phyloP scores from a whole-genome alignment of 2,329 filamentous ascomycete species.

The Epichloe brachyelytri region DNA sequence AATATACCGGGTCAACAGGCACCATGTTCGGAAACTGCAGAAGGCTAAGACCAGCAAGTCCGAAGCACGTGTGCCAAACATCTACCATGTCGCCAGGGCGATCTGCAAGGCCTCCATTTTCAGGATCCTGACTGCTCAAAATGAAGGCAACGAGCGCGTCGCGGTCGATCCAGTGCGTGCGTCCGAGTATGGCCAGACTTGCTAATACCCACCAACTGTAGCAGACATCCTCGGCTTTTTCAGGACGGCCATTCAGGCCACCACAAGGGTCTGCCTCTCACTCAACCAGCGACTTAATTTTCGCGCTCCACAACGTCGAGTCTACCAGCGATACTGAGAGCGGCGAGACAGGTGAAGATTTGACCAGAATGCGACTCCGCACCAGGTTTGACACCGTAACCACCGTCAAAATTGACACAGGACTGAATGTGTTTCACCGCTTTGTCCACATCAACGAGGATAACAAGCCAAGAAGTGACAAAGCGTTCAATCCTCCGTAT shows the following conservation, averaged over 20 bases:
- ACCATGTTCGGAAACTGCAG: slow-evolving; percentile 64
- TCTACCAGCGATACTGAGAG: slow-evolving; percentile 69
- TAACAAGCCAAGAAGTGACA: slow-evolving; percentile 69
- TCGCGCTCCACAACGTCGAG: slow-evolving; percentile 75
- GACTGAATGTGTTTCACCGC: slow-evolving; percentile 67
- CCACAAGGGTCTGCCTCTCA: slow-evolving; percentile 79
- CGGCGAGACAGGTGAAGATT: slow-evolving; percentile 86
- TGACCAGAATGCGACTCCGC: slow-evolving; percentile 93
- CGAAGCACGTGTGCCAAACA: slow-evolving; percentile 91
- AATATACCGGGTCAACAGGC: slow-evolving; percentile 80
- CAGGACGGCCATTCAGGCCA: slow-evolving; percentile 84
- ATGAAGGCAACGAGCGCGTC: slow-evolving; percentile 72
- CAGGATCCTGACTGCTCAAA: slow-evolving; percentile 72
- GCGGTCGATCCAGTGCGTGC: slow-evolving; percentile 86
- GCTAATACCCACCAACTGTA: slow-evolving; percentile 99
- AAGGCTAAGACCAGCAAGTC: slow-evolving; percentile 75
- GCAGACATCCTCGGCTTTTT: slow-evolving; percentile 93
- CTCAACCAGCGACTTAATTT: slow-evolving; percentile 78
- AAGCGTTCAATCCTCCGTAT: slow-evolving; percentile 76
- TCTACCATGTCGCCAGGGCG: slow-evolving; percentile 90
- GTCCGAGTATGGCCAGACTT: slow-evolving; percentile 78
- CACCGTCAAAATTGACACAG: slow-evolving; percentile 90
- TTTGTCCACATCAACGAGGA: slow-evolving; percentile 65
- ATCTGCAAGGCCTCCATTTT: slow-evolving; percentile 77
- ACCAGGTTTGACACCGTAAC: slow-evolving; percentile 78